Conservation (phyloP, 2,329 filamentous ascomycete genomes). For the Clonostachys solani region DNA sequence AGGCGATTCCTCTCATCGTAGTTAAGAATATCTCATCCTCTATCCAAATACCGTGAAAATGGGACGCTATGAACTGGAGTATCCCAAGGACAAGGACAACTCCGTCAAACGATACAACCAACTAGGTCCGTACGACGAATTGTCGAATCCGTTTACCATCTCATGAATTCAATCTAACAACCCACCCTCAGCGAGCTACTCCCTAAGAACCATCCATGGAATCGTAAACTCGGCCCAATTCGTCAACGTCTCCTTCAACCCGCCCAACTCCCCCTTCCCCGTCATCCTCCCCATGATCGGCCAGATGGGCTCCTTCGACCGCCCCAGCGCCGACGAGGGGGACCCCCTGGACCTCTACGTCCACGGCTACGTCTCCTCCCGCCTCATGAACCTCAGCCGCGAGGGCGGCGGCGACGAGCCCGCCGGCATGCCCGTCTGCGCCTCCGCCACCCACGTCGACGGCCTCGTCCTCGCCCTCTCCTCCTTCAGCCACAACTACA, state of each 20-base stretch:
- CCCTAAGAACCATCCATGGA: slow-evolving; percentile 66
- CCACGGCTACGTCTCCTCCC: slow-evolving; percentile 78
- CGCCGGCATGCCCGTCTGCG: slow-evolving; percentile 63
- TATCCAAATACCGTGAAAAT: slow-evolving; percentile 11
- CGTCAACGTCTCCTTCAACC: slow-evolving; percentile 75
- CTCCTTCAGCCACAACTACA: slow-evolving; percentile 78
- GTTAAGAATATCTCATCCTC: background rate
- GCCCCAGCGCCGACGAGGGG: slow-evolving; percentile 52
- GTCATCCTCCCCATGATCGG: slow-evolving; percentile 82
- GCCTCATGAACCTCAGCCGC: slow-evolving; percentile 64
- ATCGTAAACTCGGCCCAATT: slow-evolving; percentile 73
- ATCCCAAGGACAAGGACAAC: slow-evolving; percentile 60
- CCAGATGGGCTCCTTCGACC: slow-evolving; percentile 69
- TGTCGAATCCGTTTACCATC: background rate
- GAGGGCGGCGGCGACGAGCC: background rate
- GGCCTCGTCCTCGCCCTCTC: slow-evolving; percentile 77
- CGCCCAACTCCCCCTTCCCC: slow-evolving; percentile 63
- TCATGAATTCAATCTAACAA: slow-evolving; percentile 1
- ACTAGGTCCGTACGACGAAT: slow-evolving; percentile 39
- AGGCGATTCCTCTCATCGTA: too few relatives aligned
- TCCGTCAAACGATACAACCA: slow-evolving; percentile 64
- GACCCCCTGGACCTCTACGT: slow-evolving; percentile 75
- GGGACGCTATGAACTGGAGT: slow-evolving; percentile 42
- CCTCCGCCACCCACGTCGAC: slow-evolving; percentile 72
- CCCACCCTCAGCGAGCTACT: slow-evolving; percentile 56